Conservation (phyloP, 306 rosid genomes). For the Malus sieversii region DNA sequence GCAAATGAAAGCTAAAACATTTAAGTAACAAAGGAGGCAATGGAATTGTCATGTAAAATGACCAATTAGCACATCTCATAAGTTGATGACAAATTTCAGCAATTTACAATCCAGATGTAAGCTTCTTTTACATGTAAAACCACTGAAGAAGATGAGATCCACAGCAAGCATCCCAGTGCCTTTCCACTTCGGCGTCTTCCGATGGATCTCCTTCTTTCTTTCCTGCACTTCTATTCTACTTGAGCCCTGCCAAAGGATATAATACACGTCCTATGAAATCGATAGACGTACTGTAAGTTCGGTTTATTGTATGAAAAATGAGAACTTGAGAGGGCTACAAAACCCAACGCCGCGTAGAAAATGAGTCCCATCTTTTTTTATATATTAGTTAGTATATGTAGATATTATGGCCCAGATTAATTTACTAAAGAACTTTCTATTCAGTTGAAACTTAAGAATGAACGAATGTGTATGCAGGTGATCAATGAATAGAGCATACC, state of each 20-base stretch:
- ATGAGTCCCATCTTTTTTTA: not conserved
- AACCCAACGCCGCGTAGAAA: not conserved
- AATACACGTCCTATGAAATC: not conserved
- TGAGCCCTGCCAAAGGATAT: slow-evolving; percentile 13
- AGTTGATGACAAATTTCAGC: slow-evolving; percentile 14
- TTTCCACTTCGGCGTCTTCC: slow-evolving; percentile 18
- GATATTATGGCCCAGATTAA: not conserved
- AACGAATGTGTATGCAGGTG: slow-evolving; percentile 3
- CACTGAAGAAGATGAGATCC: not conserved
- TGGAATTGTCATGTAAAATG: slow-evolving; percentile 23
- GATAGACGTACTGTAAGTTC: not conserved
- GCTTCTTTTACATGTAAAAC: slow-evolving; percentile 28
- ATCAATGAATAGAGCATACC: slow-evolving; percentile 42
- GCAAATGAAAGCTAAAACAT: not conserved
- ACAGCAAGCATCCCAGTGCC: slow-evolving; percentile 15
- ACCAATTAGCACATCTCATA: slow-evolving; percentile 30
- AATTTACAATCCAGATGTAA: slow-evolving; percentile 23
- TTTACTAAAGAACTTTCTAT: not conserved
- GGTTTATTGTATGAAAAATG: too few species aligned
- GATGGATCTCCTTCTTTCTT: slow-evolving; percentile 10
- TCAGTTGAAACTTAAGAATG: not conserved
- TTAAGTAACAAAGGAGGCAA: not conserved
- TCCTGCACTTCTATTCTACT: slow-evolving; percentile 11
- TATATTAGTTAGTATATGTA: not conserved
- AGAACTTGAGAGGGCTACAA: not conserved